Base-by-base conservation (phyloP, 1,139 yeast species). In the Pichia norvegensis region DNA sequence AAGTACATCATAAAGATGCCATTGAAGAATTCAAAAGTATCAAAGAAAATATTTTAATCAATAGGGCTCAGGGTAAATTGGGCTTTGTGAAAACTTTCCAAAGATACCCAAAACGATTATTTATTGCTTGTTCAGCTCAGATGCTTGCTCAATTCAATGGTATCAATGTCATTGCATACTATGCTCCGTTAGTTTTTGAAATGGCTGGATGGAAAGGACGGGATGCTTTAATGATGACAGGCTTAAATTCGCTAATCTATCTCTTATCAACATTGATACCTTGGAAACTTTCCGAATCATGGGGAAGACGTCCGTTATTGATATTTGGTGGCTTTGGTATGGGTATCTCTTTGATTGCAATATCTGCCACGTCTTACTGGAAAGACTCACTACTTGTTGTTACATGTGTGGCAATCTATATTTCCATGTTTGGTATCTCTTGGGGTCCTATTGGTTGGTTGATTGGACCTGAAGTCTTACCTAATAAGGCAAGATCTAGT, bases 391-490 rank as follows among this genome's bases (percentile, higher is more conserved):
- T 81, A 43, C 63, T 79, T 47, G 95, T 88, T 31, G 96, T 87
- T 2, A 60, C 76, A 1, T 77, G 85, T 57, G 95, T 88, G 22
- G 76, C 88, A 44, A 65, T 85, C 14, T 84, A 81, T 67, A 90
- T 87, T 59, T 86, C 95, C 0, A 85, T 85, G 29, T 87, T 87
- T 66, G 96, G 96, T 11, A 80, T 80, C 56, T 76, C 85, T 46
- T 87, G 95, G 95, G 96, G 96, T 11, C 97, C 97, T 4, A 81
- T 90, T 50, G 95, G 96, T 8, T 88, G 97, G 97, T 72, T 90
- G 56, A 82, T 86, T 67, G 63, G 55, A 1, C 80, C 84, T 35
- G 97, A 88, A 67, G 90, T 90, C 45, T 74, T 90, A 48, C 97
- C 97, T 0, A 76, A 85, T 50, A 72, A 81, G 22, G 88, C 88